These are phyloP conservation scores for Podaxis sp. DNA, from an alignment of 768 basidiomycete species.

Conservation along the genomic window DNA sequence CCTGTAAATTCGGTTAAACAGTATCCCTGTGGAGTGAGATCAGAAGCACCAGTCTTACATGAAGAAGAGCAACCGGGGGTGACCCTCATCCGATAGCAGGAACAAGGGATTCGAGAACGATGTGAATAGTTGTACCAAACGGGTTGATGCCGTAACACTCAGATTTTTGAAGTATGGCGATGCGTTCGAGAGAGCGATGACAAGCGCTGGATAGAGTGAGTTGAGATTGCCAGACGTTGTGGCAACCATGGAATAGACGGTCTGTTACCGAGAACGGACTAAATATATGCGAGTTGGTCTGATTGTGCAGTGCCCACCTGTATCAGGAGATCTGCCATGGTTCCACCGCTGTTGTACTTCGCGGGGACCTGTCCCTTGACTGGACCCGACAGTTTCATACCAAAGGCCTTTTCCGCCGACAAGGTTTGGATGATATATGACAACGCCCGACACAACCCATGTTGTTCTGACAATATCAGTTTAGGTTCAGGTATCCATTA, in stretches of 20 bases:
- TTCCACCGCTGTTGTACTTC: slow-evolving; percentile 75
- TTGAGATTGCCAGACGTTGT: slow-evolving; percentile 81
- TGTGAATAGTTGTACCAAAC: slow-evolving; percentile 84
- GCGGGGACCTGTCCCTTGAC: slow-evolving; percentile 66
- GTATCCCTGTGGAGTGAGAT: background rate
- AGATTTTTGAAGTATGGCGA: slow-evolving; percentile 86
- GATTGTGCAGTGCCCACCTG: slow-evolving; percentile 49
- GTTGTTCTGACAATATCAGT: slow-evolving; percentile 60
- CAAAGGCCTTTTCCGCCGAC: slow-evolving; percentile 82
- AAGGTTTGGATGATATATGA: slow-evolving; percentile 92
- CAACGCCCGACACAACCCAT: slow-evolving; percentile 84
- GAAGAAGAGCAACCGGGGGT: slow-evolving; percentile 90
- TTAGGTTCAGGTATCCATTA: slow-evolving; percentile 11
- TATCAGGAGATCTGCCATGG: slow-evolving; percentile 84
- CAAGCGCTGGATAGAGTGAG: slow-evolving; percentile 88
- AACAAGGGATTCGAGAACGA: slow-evolving; percentile 91
- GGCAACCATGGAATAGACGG: slow-evolving; percentile 87
- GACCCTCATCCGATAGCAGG: slow-evolving; percentile 90
- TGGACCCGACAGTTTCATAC: slow-evolving; percentile 61
- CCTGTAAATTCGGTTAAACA: slow-evolving; percentile 36
- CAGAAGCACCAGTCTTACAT: slow-evolving; percentile 48
- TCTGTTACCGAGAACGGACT: slow-evolving; percentile 47
- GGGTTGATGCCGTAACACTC: slow-evolving; percentile 76
- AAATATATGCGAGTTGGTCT: slow-evolving; percentile 15
- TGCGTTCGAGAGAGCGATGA: slow-evolving; percentile 86